A percentile compares a stretch with the other conserved stretches of the same genome.
phyloP scores from a whole-genome alignment of 2,329 filamentous ascomycete species.

The Sphaerostilbella broomeana region DNA sequence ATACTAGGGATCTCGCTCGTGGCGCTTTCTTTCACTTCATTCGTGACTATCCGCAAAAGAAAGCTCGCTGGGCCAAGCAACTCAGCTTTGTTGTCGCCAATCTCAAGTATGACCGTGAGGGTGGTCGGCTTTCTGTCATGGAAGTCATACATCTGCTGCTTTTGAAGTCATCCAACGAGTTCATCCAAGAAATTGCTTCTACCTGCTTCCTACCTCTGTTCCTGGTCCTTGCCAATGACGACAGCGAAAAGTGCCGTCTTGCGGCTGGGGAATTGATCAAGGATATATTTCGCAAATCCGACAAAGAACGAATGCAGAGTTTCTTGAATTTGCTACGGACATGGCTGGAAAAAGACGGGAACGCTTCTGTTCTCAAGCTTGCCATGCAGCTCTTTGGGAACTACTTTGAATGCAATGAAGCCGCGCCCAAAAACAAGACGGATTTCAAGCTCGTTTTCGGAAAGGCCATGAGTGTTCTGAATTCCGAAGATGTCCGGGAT shows the following conservation, averaged over 20 bases:
- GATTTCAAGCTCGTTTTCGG: slow-evolving; percentile 59
- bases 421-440: slow-evolving; percentile 54
- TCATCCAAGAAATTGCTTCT: slow-evolving; percentile 73
- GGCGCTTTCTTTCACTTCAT: slow-evolving; percentile 92
- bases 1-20: slow-evolving; percentile 78
- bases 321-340: slow-evolving; percentile 65
- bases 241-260: slow-evolving; percentile 75
- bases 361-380: slow-evolving; percentile 62
- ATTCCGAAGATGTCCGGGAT: slow-evolving; percentile 45
- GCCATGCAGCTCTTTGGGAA: slow-evolving; percentile 76
- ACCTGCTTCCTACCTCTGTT: slow-evolving; percentile 83
- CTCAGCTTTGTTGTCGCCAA: slow-evolving; percentile 85
- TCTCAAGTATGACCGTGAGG: slow-evolving; percentile 80
- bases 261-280: slow-evolving; percentile 75
- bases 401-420: slow-evolving; percentile 67
- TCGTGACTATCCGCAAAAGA: slow-evolving; percentile 88
- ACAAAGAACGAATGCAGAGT: slow-evolving; percentile 62
- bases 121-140: slow-evolving; percentile 87
- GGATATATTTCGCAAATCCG: slow-evolving; percentile 71
- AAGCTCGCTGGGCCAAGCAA: slow-evolving; percentile 82
- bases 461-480: slow-evolving; percentile 47
- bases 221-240: slow-evolving; percentile 80
- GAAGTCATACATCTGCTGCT: slow-evolving; percentile 84
- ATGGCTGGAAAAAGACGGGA: slow-evolving; percentile 72
- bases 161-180: slow-evolving; percentile 73